Evolutionary conservation across 2,329 filamentous ascomycete genomes (phyloP), one percentile per base, ranked within the genome.

Genomic region (Claviceps maximensis): DNA sequence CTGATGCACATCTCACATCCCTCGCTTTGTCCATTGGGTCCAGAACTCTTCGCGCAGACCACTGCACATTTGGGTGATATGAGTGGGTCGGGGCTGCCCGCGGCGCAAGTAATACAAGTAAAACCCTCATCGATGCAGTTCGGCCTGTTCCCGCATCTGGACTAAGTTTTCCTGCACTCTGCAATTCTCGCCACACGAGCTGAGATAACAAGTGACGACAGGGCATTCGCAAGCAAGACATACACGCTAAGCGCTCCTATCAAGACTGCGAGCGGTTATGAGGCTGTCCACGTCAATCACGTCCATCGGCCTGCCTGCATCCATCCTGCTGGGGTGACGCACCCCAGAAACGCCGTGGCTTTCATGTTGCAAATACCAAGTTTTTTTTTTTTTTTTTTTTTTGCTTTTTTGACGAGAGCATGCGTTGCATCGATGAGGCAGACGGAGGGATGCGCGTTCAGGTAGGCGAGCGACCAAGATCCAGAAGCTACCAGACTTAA

Each of bases 341-440:
- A 53, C 47, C 29, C 46, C 52, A 45, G 38, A 49, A 49, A 53
- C 40, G 46, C 36, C 47, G 41, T 41, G 47, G 41, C 49, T 15
- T 25, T 8, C 29, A 51, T 31, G 19, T 17, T 38, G n/a, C n/a
- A n/a, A n/a, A n/a, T n/a, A n/a, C n/a, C n/a, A n/a, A n/a, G n/a
- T n/a, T n/a, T n/a, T n/a, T n/a, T n/a, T n/a, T n/a, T n/a, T n/a
- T n/a, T n/a, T n/a, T n/a, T n/a, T n/a, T n/a, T n/a, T n/a, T n/a
- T n/a, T n/a, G n/a, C n/a, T n/a, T n/a, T n/a, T n/a, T 45, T 33
- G 15, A 36, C 38, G n/a, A 21, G 27, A 31, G 49, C 13, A 38
- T 17, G 21, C 31, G 29, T 42, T n/a, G n/a, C n/a, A n/a, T n/a
- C n/a, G n/a, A n/a, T n/a, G n/a, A n/a, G n/a, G n/a, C n/a, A n/a